Percentiles rank a stretch among this genome's conserved stretches.
Evolutionary conservation across 345 rosid genomes (phyloP).

Genomic region (Moringa oleifera): DNA sequence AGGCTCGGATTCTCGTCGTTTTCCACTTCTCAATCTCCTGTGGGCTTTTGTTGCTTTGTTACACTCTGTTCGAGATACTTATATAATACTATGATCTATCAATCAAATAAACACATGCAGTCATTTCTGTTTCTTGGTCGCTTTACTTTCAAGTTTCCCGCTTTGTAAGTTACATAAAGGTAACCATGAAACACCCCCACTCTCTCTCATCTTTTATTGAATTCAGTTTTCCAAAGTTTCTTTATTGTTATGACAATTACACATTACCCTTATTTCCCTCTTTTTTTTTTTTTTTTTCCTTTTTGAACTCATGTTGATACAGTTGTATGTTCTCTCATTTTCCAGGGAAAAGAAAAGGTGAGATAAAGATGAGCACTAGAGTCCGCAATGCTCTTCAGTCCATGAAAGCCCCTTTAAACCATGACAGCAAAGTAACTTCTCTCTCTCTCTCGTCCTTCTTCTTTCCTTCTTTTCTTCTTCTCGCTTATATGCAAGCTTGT

Average conservation of each 20-base stretch:
- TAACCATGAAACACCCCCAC: not conserved
- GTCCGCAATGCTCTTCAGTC: conserved; percentile 60
- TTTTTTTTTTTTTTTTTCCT: conserved; percentile 20
- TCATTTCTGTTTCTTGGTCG: conserved; percentile 39
- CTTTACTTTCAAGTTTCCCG: conserved; percentile 68
- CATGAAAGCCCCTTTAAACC: conserved; percentile 61
- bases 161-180: conserved; percentile 29
- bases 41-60: conserved; percentile 31
- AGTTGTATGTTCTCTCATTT: conserved; percentile 22
- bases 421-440: conserved; percentile 44
- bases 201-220: conserved; percentile 1
- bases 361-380: conserved; percentile 61
- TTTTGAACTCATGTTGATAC: conserved; percentile 18
- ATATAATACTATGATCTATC: conserved; percentile 4
- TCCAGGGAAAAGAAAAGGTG: conserved; percentile 17
- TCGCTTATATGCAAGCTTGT: conserved; percentile 9
- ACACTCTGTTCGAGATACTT: conserved; percentile 33
- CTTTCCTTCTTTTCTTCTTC: conserved; percentile 2
- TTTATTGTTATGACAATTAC: not conserved
- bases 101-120: conserved; percentile 16
- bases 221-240: conserved; percentile 8
- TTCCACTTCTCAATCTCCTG: conserved; percentile 27
- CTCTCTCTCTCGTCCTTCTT: conserved; percentile 8
- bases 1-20: conserved; percentile 44
- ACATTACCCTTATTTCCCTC: not conserved